phyloP scores from a whole-genome alignment of 1,139 yeast genomes.

The Hansenula sp. region DNA sequence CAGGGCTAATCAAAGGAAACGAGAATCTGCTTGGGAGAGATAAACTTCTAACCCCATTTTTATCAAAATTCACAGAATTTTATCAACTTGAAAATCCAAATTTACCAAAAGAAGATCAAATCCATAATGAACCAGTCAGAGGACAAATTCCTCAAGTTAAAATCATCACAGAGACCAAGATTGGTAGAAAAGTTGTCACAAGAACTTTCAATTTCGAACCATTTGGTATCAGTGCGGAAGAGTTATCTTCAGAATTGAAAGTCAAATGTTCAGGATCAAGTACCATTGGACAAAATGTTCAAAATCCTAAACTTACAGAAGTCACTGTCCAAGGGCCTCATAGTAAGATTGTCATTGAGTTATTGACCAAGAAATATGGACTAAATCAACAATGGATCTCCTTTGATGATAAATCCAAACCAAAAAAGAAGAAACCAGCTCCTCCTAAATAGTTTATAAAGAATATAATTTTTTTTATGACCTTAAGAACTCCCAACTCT shows the following conservation, averaged over 20 bases:
- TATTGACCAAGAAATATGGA: constrained; percentile 60
- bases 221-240: constrained; percentile 61
- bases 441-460: not conserved
- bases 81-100: constrained; percentile 53
- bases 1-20: constrained; percentile 28
- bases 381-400: constrained; percentile 64
- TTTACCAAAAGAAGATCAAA: constrained; percentile 31
- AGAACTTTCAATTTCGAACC: constrained; percentile 65
- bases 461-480: not conserved
- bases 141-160: constrained; percentile 70
- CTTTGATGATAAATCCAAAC: constrained; percentile 61
- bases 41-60: constrained; percentile 44
- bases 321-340: constrained; percentile 93
- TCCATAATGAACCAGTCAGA: constrained; percentile 36
- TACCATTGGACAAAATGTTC: constrained; percentile 56
- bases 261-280: constrained; percentile 88
- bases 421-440: constrained; percentile 48
- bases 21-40: constrained; percentile 42
- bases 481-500: not conserved
- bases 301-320: constrained; percentile 55
- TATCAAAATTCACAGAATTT: constrained; percentile 52
- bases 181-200: constrained; percentile 81
- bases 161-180: constrained; percentile 70
- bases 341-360: constrained; percentile 52
- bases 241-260: constrained; percentile 65